Evolutionary conservation across 2,329 filamentous ascomycete species (phyloP), one percentile per base, ranked within the genome.

Genomic region (Diplodia corticola): DNA sequence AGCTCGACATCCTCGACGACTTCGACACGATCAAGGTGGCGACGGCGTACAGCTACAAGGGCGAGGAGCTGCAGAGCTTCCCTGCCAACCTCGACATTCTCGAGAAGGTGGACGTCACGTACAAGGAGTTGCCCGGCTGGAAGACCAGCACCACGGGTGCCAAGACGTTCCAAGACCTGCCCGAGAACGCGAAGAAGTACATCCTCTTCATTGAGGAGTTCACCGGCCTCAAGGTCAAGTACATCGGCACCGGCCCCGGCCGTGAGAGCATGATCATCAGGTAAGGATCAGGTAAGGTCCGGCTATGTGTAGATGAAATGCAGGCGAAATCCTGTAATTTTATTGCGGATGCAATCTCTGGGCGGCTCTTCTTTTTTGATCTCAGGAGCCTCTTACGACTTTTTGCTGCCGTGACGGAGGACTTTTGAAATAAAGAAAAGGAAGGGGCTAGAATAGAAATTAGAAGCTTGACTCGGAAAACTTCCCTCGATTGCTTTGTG

Each of bases 1-100:
- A 89, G 77, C 83, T 91, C 24, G 89, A 91, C 71, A 84, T 92
- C 44, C 83, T 93, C 17, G 90, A 93, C 75, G 86, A 86, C 35
- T 92, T 96, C 75, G 82, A 86, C 10, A 88, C 87, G 73, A 85
- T 96, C 78, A 91, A 93, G 77, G 83, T 91, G 60, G 90, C 90
- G 20, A 86, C 90, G 15, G 88, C 86, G 2, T 96, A 96, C 80
- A 81, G 81, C 13, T 70, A 85, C 73, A 83, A 85, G 60, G 86
- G 85, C 50, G 74, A 84, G 72, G 79, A 80, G 65, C 77, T 90
- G 12, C 81, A 85, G 20, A 86, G 83, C 13, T 92, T 90, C 83
- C 90, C 87, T 4, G 87, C 88, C 7, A 85, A 90, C 72, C 82
- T 87, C 17, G 79, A 82, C 49, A 75, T 84, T 40, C 80, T 92